A percentile compares a stretch with the other conserved stretches of the same genome.
phyloP scores from a whole-genome alignment of 805 yeast species.

The Naumovozyma dairenensis region DNA sequence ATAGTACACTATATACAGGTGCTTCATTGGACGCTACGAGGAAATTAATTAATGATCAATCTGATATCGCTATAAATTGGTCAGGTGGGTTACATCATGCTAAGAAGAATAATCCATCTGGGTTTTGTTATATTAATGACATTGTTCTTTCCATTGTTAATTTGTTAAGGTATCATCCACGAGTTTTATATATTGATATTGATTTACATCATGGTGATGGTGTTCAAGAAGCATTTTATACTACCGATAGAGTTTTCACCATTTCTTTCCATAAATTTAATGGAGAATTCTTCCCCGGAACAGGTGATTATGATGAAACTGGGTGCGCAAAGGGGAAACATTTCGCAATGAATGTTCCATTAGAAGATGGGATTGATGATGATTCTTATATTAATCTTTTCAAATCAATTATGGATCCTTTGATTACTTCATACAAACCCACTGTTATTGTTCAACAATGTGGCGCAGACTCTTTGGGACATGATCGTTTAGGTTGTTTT shows the following conservation, averaged over 20 bases:
- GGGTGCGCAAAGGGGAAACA: slow-evolving; percentile 82
- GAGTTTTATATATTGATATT: slow-evolving; percentile 80
- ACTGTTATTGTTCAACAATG: slow-evolving; percentile 95
- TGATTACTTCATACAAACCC: slow-evolving; percentile 81
- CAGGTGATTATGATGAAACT: slow-evolving; percentile 75
- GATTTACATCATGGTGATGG: slow-evolving; percentile 95
- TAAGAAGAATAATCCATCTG: slow-evolving; percentile 79
- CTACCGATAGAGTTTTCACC: slow-evolving; percentile 87
- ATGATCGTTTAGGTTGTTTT: slow-evolving; percentile 93
- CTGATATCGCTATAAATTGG: slow-evolving; percentile 88
- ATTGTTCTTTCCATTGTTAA: slow-evolving; percentile 79
- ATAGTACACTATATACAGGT: slow-evolving; percentile 74
- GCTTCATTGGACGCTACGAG: slow-evolving; percentile 88
- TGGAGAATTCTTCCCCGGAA: slow-evolving; percentile 89
- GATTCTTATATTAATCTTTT: slow-evolving; percentile 36
- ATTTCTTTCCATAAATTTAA: slow-evolving; percentile 80
- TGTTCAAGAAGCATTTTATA: slow-evolving; percentile 87
- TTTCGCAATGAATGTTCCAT: slow-evolving; percentile 76
- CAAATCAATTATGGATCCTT: slow-evolving; percentile 81
- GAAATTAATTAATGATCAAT: slow-evolving; percentile 66
- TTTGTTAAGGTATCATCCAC: slow-evolving; percentile 68
- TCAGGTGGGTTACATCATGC: slow-evolving; percentile 94
- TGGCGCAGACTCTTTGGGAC: slow-evolving; percentile 95
- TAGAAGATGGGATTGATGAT: slow-evolving; percentile 91
- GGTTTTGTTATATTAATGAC: slow-evolving; percentile 86